A percentile compares a stretch with the other conserved stretches of the same genome.
Evolutionary conservation across 495 filamentous ascomycete species (phyloP).

Genomic region (Podospora conica): DNA sequence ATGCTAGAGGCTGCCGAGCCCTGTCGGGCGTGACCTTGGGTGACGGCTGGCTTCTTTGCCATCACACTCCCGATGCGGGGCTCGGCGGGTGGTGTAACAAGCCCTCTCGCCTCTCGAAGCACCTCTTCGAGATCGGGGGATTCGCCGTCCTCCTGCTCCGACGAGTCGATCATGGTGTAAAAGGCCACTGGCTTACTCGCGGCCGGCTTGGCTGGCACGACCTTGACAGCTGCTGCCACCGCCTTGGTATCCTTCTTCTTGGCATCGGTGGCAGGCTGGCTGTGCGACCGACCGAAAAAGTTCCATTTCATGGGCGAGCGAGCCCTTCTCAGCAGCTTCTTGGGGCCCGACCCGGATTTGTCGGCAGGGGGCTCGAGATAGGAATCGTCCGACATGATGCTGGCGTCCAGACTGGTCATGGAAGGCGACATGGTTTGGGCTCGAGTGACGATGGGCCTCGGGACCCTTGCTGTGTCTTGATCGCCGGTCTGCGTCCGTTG

Average conservation of each 20-base stretch:
- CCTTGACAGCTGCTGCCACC: conserved; percentile 38
- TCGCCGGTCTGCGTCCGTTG: conserved; percentile 40
- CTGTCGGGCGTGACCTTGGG: not conserved
- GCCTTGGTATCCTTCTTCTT: conserved; percentile 36
- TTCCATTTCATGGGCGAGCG: conserved; percentile 69
- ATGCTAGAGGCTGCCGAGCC: not conserved
- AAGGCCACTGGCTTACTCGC: conserved; percentile 54
- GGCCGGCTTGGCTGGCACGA: conserved; percentile 35
- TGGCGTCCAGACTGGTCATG: conserved; percentile 44
- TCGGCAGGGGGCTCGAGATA: conserved; percentile 25
- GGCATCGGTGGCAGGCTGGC: conserved; percentile 38
- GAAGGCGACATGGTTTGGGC: conserved; percentile 36
- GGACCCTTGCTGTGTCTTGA: conserved; percentile 33
- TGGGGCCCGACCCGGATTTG: conserved; percentile 27
- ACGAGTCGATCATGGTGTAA: conserved; percentile 75
- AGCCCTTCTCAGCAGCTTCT: conserved; percentile 52
- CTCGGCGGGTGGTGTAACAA: conserved; percentile 13
- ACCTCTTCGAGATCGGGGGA: conserved; percentile 57
- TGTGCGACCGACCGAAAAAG: conserved; percentile 68
- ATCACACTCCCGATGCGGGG: not conserved
- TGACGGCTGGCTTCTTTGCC: not conserved
- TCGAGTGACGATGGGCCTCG: conserved; percentile 38
- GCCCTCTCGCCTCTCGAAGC: conserved; percentile 51
- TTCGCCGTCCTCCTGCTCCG: conserved; percentile 59
- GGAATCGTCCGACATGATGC: conserved; percentile 49